A percentile compares a stretch with the other conserved stretches of the same genome.
Evolutionary conservation across 2,329 filamentous ascomycete species (phyloP).

Genomic region (Pyrenochaeta sp.): DNA sequence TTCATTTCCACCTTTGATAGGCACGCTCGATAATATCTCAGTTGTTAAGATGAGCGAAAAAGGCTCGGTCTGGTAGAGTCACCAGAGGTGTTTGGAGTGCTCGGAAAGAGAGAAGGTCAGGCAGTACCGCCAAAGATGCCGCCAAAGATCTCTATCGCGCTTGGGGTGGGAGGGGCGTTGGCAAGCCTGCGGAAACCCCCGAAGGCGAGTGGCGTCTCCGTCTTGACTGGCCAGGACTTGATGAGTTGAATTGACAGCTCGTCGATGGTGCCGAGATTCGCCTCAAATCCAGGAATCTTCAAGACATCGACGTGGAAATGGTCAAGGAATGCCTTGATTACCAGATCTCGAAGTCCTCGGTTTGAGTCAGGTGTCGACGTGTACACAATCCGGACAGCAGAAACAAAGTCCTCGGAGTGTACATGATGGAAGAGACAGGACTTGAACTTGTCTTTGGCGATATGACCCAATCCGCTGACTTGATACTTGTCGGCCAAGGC

Average conservation of each 20-base stretch:
- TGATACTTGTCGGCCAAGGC: constrained; percentile 27
- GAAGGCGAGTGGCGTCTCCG: constrained; percentile 1
- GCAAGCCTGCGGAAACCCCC: not conserved
- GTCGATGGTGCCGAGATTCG: constrained; percentile 17
- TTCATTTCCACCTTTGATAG: no score
- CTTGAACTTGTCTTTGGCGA: constrained; percentile 20
- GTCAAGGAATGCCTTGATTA: constrained; percentile 24
- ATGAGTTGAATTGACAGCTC: constrained; percentile 19
- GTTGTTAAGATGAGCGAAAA: no score
- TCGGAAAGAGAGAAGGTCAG: no score
- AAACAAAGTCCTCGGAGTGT: constrained; percentile 34
- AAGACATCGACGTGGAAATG: constrained; percentile 25
- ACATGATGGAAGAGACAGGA: constrained; percentile 13
- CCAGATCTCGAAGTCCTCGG: constrained; percentile 40
- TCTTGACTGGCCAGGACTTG: constrained; percentile 18
- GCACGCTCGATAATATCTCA: no score
- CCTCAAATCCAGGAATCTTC: constrained; percentile 12
- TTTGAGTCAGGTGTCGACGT: constrained; percentile 34
- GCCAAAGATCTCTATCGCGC: not conserved
- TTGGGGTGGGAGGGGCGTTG: not conserved
- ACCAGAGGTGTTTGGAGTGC: not conserved
- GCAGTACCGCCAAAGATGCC: not conserved
- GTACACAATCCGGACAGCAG: constrained; percentile 33
- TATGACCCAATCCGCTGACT: constrained; percentile 13
- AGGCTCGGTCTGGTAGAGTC: no score